Evolutionary conservation across 306 rosid species (phyloP).

Genomic region (Lathyrus aphaca): DNA sequence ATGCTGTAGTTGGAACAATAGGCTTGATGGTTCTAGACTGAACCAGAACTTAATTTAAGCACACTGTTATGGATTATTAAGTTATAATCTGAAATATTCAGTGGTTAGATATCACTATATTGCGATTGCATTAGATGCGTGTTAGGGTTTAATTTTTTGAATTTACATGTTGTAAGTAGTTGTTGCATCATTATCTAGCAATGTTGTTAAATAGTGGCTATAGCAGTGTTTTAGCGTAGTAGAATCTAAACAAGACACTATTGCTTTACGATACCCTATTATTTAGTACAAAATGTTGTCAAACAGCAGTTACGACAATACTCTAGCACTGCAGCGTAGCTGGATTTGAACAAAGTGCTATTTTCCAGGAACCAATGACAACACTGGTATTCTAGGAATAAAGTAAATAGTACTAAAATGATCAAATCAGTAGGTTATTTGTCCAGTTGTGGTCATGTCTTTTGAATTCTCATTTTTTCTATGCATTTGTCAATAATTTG

Average conservation of each 20-base stretch:
- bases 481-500: neutral
- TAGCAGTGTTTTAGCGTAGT: no score
- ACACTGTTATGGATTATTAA: constrained; percentile 12
- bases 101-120: constrained; percentile 5
- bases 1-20: neutral
- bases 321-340: no score
- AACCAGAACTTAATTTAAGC: neutral
- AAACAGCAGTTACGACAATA: no score
- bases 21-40: constrained; percentile 22
- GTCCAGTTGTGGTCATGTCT: constrained; percentile 9
- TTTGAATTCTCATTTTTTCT: constrained; percentile 4
- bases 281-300: no score
- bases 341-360: no score
- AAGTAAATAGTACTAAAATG: constrained; percentile 22
- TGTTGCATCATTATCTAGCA: constrained; percentile 5
- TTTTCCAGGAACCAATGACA: no score
- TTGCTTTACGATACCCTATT: no score
- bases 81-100: constrained; percentile 8
- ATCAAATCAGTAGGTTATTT: constrained; percentile 19
- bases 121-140: constrained; percentile 14
- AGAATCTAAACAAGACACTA: no score
- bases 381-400: neutral
- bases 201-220: no score
- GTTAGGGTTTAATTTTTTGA: neutral
- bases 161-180: constrained; percentile 13